These are phyloP conservation scores for Mycena haematopus DNA, from an alignment of 768 basidiomycete species.

Conservation along the genomic window DNA sequence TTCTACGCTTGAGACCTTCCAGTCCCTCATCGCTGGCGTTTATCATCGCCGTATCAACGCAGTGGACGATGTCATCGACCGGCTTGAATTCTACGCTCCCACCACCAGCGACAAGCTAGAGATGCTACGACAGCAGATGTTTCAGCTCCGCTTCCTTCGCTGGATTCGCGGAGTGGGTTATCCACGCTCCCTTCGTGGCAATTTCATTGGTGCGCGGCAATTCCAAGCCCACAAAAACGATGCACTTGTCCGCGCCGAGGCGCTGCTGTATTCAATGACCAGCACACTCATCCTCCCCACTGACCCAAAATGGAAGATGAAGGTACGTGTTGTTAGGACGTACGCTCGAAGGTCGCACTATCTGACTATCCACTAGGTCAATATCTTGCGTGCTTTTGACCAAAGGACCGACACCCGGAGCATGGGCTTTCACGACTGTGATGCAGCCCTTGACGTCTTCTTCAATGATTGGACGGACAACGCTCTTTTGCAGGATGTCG, in stretches of 20 bases:
- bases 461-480: conserved; percentile 6
- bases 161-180: background rate
- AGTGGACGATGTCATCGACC: background rate
- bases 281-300: background rate
- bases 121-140: background rate
- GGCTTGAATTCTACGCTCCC: background rate
- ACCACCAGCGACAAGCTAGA: background rate
- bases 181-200: background rate
- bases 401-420: background rate
- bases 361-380: no score
- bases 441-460: background rate
- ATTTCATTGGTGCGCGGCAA: background rate
- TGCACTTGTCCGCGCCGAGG: background rate
- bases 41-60: background rate
- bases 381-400: no score
- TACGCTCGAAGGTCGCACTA: no score
- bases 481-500: background rate
- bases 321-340: no score
- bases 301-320: background rate
- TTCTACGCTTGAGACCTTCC: background rate
- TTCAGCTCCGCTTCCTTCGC: conserved; percentile 1
- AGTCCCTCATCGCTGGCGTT: background rate
- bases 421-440: conserved; percentile 2
- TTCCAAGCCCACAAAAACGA: background rate
- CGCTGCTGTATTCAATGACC: background rate